Percentiles rank a stretch among this genome's conserved stretches.
These are phyloP conservation scores for Microdochium bolleyi DNA, from an alignment of 2,329 filamentous ascomycete species.

Conservation along the genomic window DNA sequence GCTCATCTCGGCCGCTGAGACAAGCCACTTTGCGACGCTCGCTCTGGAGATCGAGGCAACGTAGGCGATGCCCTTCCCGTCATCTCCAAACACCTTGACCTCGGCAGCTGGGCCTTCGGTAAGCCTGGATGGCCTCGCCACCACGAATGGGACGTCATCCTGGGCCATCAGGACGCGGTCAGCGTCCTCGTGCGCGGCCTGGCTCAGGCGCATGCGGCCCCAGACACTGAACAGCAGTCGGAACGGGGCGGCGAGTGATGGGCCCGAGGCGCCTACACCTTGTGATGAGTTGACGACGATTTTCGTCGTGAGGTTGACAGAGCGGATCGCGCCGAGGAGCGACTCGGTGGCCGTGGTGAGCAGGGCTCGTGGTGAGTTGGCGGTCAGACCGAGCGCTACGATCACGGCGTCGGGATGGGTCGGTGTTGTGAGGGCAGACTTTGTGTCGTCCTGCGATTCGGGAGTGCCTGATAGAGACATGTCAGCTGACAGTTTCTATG, in stretches of 20 bases:
- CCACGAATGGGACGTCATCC: neutral
- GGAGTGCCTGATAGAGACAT: slow-evolving; percentile 39
- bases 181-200: neutral
- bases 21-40: neutral
- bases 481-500: slow-evolving; percentile 11
- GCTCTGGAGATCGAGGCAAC: neutral
- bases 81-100: neutral
- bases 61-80: neutral
- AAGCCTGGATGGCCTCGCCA: neutral
- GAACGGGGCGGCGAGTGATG: neutral
- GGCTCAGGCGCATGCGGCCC: neutral
- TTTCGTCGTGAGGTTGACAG: neutral
- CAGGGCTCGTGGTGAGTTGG: neutral
- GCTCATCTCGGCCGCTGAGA: neutral
- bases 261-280: neutral
- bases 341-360: neutral
- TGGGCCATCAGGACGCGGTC: neutral
- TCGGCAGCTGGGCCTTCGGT: neutral
- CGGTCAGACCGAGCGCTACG: slow-evolving; percentile 7
- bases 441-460: slow-evolving; percentile 32
- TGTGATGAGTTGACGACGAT: neutral
- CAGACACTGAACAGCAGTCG: neutral
- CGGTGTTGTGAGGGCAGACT: slow-evolving; percentile 35
- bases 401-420: slow-evolving; percentile 35
- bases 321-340: neutral